Base-by-base conservation (phyloP, 768 basidiomycete species). In the Galerina marginata region DNA sequence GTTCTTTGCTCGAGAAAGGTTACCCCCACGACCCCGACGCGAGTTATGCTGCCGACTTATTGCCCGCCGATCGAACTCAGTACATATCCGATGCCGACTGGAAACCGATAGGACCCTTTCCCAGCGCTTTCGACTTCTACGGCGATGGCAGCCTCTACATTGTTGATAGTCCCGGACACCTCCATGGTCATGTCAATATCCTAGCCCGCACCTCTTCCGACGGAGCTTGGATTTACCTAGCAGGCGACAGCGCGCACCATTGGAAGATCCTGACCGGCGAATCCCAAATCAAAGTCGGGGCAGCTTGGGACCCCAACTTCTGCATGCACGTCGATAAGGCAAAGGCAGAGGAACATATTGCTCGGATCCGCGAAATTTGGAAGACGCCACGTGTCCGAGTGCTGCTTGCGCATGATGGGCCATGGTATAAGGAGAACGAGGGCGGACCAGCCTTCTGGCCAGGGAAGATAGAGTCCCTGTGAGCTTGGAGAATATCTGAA, bases 101-200 rank as follows among this genome's bases (percentile, higher is more conserved):
- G 69, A 66, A 65, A 33, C 72, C 81, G 20, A 65, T 86, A 40
- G 84, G 83, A 0, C 82, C 83, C 2, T 86, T 84, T 67, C 80
- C 83, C 7, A 75, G 67, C 39, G 82, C 82, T 5, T 63, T 79
- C 25, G 85, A 88, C 71, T 81, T 78, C 63, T 86, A 81, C 64
- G 79, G 79, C 10, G 86, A 89, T 60, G 86, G 86, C 4, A 84
- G 81, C 64, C 65, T 86, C 36, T 88, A 85, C 66, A 76, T 88
- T 62, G 67, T 88, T 56, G 82, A 88, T 63, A 79, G 85, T 3
- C 78, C 85, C 1, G 86, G 87, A 0, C 86, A 88, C 67, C 62
- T 85, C 23, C 68, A 72, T 0, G 87, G 87, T 0, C 86, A 88
- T 56, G 61, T 87, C 57, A 85, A 83, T 56, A 59, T 83, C 42